Conservation (phyloP, 352 stramenopile genomes). For the Thraustotheca clavata region DNA sequence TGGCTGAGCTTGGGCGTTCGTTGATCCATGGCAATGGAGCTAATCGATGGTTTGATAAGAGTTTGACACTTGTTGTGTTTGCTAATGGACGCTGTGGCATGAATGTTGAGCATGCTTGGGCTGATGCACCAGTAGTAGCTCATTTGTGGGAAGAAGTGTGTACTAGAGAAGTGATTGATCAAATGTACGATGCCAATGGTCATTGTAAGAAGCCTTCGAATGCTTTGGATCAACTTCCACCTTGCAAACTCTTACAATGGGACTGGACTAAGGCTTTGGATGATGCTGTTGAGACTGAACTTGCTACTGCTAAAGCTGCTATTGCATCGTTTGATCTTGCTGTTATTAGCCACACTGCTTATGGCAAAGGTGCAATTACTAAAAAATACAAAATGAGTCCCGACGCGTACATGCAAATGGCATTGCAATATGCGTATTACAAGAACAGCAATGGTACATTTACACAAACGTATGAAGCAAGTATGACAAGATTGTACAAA, state of each 20-base stretch:
- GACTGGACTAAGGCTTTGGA: slow-evolving; percentile 48
- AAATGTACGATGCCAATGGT: slow-evolving; percentile 50
- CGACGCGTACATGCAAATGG: slow-evolving; percentile 95
- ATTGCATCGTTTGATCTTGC: slow-evolving; percentile 87
- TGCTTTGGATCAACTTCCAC: slow-evolving; percentile 36
- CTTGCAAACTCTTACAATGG: slow-evolving; percentile 49
- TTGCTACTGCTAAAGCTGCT: slow-evolving; percentile 42
- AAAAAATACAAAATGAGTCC: slow-evolving; percentile 92
- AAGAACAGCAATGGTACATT: slow-evolving; percentile 85
- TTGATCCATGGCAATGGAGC: slow-evolving; percentile 79
- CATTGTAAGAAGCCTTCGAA: slow-evolving; percentile 35
- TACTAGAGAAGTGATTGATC: slow-evolving; percentile 44
- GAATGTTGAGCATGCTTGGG: slow-evolving; percentile 92
- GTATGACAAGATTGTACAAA: slow-evolving; percentile 92
- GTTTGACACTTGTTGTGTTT: slow-evolving; percentile 92
- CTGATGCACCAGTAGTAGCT: slow-evolving; percentile 80
- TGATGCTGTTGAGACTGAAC: slow-evolving; percentile 40
- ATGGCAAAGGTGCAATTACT: slow-evolving; percentile 81
- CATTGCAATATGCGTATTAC: slow-evolving; percentile 94
- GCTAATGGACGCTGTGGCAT: slow-evolving; percentile 91
- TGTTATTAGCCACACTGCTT: slow-evolving; percentile 82
- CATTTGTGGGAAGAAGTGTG: slow-evolving; percentile 75
- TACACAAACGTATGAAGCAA: slow-evolving; percentile 96
- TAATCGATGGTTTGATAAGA: slow-evolving; percentile 98
- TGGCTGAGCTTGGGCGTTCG: slow-evolving; percentile 58